A percentile compares a stretch with the other conserved stretches of the same genome.
phyloP scores from a whole-genome alignment of 441 rosid genomes.

The Adansonia gregorii region DNA sequence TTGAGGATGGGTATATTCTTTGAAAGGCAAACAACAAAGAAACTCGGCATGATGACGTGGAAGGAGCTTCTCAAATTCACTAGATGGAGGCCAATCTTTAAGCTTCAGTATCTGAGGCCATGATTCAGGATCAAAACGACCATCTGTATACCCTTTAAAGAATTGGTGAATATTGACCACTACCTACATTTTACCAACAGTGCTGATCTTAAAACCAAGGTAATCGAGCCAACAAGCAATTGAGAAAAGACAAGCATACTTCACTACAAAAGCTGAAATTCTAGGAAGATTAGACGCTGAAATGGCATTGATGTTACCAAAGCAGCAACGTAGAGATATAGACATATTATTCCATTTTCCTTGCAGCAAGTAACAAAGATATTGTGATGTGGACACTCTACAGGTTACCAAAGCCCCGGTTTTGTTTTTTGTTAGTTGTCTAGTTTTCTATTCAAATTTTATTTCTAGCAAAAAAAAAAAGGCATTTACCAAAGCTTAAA shows the following conservation, averaged over 20 bases:
- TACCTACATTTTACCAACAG: conserved; percentile 42
- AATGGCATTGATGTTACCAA: conserved; percentile 11
- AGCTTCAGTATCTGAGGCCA: conserved; percentile 84
- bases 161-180: conserved; percentile 60
- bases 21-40: conserved; percentile 72
- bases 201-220: neutral
- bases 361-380: neutral
- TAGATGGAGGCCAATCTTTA: conserved; percentile 92
- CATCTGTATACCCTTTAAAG: conserved; percentile 56
- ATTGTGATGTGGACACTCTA: conserved; percentile 3
- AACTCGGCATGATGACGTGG: conserved; percentile 84
- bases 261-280: neutral
- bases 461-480: neutral
- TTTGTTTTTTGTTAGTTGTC: neutral
- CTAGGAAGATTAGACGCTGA: neutral
- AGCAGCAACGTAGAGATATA: neutral
- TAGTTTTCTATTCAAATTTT: neutral
- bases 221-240: neutral
- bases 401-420: neutral
- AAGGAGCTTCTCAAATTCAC: conserved; percentile 54
- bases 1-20: conserved; percentile 78
- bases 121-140: conserved; percentile 31
- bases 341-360: neutral
- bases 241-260: conserved; percentile 1
- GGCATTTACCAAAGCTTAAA: neutral